Evolutionary conservation across 768 basidiomycete species (phyloP).

Genomic region (Rhodotorula graminis): DNA sequence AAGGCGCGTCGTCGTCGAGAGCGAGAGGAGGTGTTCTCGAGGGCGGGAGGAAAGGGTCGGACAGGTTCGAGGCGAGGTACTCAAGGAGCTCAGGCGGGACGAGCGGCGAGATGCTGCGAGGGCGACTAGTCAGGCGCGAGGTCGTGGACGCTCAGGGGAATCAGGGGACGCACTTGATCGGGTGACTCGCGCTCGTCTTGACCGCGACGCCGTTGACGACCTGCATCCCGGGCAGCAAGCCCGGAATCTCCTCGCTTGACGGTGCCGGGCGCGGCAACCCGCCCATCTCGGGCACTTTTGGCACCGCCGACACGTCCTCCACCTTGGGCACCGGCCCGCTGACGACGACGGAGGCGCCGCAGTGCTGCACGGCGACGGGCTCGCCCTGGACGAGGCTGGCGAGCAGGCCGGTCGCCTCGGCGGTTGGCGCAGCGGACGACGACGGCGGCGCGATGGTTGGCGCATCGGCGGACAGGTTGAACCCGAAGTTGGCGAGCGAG

Average conservation of each 20-base stretch:
- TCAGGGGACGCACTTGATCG: conserved; percentile 68
- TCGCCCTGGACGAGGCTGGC: conserved; percentile 11
- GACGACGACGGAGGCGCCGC: not conserved
- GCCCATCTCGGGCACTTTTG: no score
- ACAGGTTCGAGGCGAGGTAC: not conserved
- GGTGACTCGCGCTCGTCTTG: conserved; percentile 46
- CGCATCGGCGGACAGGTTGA: conserved; percentile 3
- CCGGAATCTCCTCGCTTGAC: not conserved
- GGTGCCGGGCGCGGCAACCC: not conserved
- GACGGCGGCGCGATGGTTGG: not conserved
- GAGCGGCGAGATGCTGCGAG: conserved; percentile 59
- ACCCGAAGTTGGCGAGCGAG: not conserved
- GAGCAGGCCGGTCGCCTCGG: not conserved
- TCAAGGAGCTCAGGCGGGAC: conserved; percentile 60
- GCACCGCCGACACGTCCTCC: no score
- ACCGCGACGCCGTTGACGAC: conserved; percentile 31
- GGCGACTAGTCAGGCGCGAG: not conserved
- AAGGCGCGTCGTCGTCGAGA: not conserved
- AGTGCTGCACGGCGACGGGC: conserved; percentile 3
- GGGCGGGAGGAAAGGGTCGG: not conserved
- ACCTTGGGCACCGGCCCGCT: not conserved
- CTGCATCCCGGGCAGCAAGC: conserved; percentile 25
- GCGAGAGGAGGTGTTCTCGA: not conserved
- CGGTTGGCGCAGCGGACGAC: not conserved
- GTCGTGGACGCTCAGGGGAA: not conserved